Conservation (phyloP, 345 rosid species). For the Barbarea vulgaris region DNA sequence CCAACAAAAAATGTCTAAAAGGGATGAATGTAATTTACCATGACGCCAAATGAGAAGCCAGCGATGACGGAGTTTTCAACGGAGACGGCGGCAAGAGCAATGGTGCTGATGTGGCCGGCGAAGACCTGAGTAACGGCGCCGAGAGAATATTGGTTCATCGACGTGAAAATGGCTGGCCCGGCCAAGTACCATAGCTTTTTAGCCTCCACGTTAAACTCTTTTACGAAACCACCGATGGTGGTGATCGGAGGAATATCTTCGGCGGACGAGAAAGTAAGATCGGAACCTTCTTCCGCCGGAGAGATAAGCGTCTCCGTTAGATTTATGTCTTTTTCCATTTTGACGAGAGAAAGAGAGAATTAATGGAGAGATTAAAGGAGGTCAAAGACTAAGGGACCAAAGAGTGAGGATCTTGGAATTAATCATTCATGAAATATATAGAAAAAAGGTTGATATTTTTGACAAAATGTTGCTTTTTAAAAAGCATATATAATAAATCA, state of each 20-base stretch:
- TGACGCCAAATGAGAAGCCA: constrained; percentile 86
- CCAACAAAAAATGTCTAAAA: constrained; percentile 5
- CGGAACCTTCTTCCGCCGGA: constrained; percentile 6
- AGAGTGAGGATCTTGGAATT: constrained; percentile 28
- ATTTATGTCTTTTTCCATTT: constrained; percentile 41
- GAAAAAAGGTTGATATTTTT: background rate
- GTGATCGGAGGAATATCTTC: constrained; percentile 43
- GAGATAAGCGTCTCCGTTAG: constrained; percentile 49
- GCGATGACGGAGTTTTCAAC: constrained; percentile 88
- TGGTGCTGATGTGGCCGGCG: constrained; percentile 74
- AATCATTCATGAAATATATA: constrained; percentile 23
- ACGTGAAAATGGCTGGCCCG: constrained; percentile 93
- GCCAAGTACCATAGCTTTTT: constrained; percentile 88
- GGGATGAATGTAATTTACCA: constrained; percentile 49
- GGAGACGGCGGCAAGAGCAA: constrained; percentile 83
- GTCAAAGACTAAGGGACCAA: constrained; percentile 8
- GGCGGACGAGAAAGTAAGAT: constrained; percentile 34
- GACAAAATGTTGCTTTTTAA: background rate
- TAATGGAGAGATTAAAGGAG: constrained; percentile 25
- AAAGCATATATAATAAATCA: background rate
- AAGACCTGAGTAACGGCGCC: constrained; percentile 85
- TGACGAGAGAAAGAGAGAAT: constrained; percentile 8
- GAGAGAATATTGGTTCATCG: constrained; percentile 81
- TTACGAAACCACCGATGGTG: constrained; percentile 48
- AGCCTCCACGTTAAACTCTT: constrained; percentile 56